phyloP scores from a whole-genome alignment of 2,329 filamentous ascomycete species.

The Claviceps fusiformis region DNA sequence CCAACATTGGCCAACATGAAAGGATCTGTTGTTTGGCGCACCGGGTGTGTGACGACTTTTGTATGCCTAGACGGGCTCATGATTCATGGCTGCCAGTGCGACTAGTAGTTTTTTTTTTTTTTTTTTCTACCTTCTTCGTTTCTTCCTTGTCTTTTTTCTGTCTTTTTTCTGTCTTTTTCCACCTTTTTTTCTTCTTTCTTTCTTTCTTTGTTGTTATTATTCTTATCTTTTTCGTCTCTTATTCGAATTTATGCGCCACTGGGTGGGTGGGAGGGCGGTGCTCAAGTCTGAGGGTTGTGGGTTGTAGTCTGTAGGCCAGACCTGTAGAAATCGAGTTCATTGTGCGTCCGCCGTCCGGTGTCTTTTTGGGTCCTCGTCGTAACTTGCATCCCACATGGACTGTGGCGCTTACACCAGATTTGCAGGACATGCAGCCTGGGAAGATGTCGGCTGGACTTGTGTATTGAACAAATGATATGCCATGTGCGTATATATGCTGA shows the following conservation, averaged over 20 bases:
- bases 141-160: not conserved
- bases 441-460: no score
- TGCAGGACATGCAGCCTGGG: no score
- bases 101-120: not conserved
- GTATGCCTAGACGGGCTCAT: conserved; percentile 15
- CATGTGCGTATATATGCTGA: no score
- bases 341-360: no score
- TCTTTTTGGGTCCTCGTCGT: no score
- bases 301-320: no score
- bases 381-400: no score
- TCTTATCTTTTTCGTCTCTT: not conserved
- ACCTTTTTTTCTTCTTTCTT: not conserved
- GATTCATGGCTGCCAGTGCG: conserved; percentile 14
- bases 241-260: conserved; percentile 1
- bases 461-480: no score
- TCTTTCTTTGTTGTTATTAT: no score
- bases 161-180: not conserved
- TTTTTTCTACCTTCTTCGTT: not conserved
- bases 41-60: not conserved
- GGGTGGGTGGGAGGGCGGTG: not conserved
- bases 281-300: not conserved
- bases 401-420: no score
- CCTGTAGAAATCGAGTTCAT: no score
- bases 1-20: not conserved
- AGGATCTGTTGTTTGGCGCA: not conserved